Conservation (phyloP, 2,329 filamentous ascomycete species). For the Fusarium decemcellulare region DNA sequence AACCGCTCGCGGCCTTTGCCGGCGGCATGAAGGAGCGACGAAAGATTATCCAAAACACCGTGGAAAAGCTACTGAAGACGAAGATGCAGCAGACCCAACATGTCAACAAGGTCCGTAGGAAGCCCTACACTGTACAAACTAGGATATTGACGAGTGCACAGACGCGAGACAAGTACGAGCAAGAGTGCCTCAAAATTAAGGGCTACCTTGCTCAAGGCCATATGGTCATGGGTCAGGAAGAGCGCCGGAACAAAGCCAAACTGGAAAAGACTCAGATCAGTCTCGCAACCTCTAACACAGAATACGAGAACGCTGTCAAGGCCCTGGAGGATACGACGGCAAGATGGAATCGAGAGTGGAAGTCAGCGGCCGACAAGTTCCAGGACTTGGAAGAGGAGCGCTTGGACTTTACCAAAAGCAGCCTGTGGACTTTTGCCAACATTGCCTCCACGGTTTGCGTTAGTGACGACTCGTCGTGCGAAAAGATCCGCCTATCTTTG, state of each 20-base stretch:
- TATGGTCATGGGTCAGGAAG: conserved; percentile 99
- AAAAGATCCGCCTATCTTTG: conserved; percentile 93
- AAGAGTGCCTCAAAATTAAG: conserved; percentile 98
- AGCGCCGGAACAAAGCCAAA: conserved; percentile 98
- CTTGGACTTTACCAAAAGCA: conserved; percentile 97
- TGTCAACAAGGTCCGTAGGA: conserved; percentile 84
- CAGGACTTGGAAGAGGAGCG: conserved; percentile 98
- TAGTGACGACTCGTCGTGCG: conserved; percentile 95
- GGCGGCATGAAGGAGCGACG: conserved; percentile 96
- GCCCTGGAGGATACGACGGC: conserved; percentile 94
- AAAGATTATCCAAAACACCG: conserved; percentile 94
- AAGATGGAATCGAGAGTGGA: conserved; percentile 99
- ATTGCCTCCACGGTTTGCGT: conserved; percentile 98
- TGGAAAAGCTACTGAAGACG: conserved; percentile 93
- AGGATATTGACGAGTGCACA: conserved; percentile 52
- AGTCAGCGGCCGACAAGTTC: conserved; percentile 97
- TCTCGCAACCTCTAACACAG: conserved; percentile 88
- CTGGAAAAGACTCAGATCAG: conserved; percentile 99
- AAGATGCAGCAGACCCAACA: conserved; percentile 92
- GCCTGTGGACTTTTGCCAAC: conserved; percentile 97
- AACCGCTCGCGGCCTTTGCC: conserved; percentile 90
- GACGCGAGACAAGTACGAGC: conserved; percentile 95
- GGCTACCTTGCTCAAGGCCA: conserved; percentile 98
- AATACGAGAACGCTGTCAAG: conserved; percentile 95
- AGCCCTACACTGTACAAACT: neutral